These are phyloP conservation scores for Phytophthora sojae DNA, from an alignment of 352 stramenopile species.

Conservation along the genomic window DNA sequence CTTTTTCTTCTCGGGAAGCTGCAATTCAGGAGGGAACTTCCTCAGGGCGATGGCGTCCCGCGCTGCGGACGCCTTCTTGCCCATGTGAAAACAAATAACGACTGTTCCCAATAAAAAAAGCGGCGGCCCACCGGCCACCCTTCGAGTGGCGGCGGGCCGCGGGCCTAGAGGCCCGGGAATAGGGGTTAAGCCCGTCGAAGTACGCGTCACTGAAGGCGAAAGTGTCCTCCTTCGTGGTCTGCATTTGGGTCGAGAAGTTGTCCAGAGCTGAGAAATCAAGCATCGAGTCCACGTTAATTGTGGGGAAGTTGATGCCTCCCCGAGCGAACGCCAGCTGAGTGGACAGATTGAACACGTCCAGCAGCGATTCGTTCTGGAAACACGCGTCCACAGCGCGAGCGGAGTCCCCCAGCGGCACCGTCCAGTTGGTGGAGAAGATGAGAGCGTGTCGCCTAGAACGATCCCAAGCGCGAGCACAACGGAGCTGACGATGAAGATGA, in stretches of 20 bases:
- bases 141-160: no score
- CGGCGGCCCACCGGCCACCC: no score
- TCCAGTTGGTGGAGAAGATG: constrained; percentile 65
- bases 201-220: constrained; percentile 34
- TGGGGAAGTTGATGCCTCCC: constrained; percentile 59
- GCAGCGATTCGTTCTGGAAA: constrained; percentile 63
- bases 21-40: no score
- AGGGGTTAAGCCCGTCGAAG: no score
- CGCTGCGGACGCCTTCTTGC: no score
- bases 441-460: constrained; percentile 54
- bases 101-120: no score
- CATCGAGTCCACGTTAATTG: constrained; percentile 37
- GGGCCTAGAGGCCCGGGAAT: no score
- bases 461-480: constrained; percentile 63
- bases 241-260: constrained; percentile 40
- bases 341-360: constrained; percentile 62
- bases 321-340: constrained; percentile 58
- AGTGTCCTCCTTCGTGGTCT: constrained; percentile 28
- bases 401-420: constrained; percentile 45
- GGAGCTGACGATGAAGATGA: constrained; percentile 59
- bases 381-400: constrained; percentile 62
- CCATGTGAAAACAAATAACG: no score
- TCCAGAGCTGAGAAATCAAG: constrained; percentile 61
- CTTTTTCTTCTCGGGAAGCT: no score
- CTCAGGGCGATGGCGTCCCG: no score